These are phyloP conservation scores for Endoconidiophora laricicola DNA, from an alignment of 2,329 filamentous ascomycete species.

Conservation along the genomic window DNA sequence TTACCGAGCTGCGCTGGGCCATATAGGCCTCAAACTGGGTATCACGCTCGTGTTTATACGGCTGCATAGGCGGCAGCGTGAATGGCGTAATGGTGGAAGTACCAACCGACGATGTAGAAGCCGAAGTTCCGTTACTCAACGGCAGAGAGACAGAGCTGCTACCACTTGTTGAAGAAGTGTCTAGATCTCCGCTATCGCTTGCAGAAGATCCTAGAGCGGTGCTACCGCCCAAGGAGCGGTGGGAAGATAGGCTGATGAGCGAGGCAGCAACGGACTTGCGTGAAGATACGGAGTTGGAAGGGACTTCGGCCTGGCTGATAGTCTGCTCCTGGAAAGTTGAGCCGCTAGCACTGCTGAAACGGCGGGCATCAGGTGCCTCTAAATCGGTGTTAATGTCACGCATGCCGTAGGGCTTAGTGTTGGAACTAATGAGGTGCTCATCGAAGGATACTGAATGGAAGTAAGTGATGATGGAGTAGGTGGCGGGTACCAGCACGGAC, in stretches of 20 bases:
- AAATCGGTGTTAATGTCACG: conserved; percentile 13
- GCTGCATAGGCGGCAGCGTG: conserved; percentile 16
- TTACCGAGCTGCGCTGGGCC: conserved; percentile 13
- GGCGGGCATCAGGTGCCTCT: conserved; percentile 16
- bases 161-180: background rate
- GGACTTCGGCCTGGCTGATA: too few relatives aligned
- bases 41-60: conserved; percentile 29
- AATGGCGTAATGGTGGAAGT: background rate
- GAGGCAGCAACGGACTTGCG: background rate
- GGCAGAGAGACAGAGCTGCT: conserved; percentile 3
- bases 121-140: background rate
- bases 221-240: background rate
- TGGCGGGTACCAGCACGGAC: conserved; percentile 25
- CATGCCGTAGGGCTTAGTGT: conserved; percentile 33
- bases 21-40: conserved; percentile 32
- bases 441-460: conserved; percentile 32
- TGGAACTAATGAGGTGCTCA: conserved; percentile 32
- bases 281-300: background rate
- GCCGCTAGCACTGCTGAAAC: background rate
- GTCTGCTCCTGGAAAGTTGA: too few relatives aligned
- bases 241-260: background rate
- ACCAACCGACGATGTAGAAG: too few relatives aligned
- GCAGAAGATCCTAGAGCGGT: too few relatives aligned
- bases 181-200: too few relatives aligned
- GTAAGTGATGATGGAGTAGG: conserved; percentile 32